phyloP scores from a whole-genome alignment of 257 asterid genomes.

The Paraleonurus japonicus region DNA sequence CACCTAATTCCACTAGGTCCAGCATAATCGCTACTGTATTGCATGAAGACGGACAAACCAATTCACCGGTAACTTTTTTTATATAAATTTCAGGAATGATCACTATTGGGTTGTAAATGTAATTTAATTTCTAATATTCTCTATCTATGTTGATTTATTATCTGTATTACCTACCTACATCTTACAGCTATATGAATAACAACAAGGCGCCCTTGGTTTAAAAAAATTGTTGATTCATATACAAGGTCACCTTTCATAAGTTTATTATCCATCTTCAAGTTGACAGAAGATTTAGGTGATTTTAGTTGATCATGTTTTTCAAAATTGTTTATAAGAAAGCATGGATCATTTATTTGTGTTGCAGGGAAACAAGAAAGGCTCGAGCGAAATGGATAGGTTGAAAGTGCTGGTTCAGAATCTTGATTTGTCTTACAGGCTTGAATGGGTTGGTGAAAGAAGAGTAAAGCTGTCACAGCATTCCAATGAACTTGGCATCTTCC shows the following conservation, averaged over 20 bases:
- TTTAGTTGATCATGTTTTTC: neutral
- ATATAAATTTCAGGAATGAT: neutral
- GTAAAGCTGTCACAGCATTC: conserved; percentile 78
- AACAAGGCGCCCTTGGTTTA: neutral
- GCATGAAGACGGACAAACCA: conserved; percentile 44
- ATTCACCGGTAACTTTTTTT: conserved; percentile 53
- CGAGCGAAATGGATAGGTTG: conserved; percentile 64
- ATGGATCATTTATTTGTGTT: conserved; percentile 20
- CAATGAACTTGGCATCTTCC: conserved; percentile 76
- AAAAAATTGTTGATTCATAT: neutral
- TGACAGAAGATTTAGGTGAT: neutral
- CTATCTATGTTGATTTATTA: neutral
- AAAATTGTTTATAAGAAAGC: neutral
- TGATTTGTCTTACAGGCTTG: conserved; percentile 82
- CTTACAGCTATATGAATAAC: neutral
- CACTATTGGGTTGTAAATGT: neutral
- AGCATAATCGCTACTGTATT: conserved; percentile 69
- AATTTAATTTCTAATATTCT: neutral
- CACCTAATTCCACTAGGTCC: conserved; percentile 78
- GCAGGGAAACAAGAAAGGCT: conserved; percentile 54
- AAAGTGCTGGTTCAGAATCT: conserved; percentile 73
- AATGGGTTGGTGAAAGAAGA: conserved; percentile 77
- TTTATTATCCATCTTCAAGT: neutral
- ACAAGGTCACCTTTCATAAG: neutral
- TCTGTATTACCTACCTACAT: conserved; percentile 1